A percentile compares a stretch with the other conserved stretches of the same genome.
These are phyloP conservation scores for Trebouxia gelatinosa DNA, from an alignment of 163 green algal genomes.

Conservation along the genomic window DNA sequence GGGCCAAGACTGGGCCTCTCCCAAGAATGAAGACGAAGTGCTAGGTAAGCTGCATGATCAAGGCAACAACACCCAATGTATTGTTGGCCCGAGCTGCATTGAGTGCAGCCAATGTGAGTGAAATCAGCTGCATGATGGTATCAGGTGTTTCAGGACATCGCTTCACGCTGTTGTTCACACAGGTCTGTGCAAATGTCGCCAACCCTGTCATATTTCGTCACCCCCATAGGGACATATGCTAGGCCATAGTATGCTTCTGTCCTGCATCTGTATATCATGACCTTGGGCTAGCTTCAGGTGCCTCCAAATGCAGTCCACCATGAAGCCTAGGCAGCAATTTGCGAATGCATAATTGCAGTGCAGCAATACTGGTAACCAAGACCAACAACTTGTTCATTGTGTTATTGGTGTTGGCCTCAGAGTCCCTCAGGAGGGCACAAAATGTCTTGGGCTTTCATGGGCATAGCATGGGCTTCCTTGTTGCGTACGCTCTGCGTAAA, in stretches of 20 bases:
- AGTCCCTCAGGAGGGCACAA: no score
- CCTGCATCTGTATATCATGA: no score
- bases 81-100: background rate
- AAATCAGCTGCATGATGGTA: background rate
- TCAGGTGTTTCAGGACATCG: background rate
- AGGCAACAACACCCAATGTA: background rate
- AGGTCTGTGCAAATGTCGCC: background rate
- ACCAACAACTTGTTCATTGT: no score
- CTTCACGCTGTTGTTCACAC: background rate
- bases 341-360: no score
- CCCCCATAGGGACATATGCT: background rate
- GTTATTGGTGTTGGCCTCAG: no score
- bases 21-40: constrained; percentile 68
- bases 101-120: background rate
- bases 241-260: no score
- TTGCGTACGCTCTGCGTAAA: background rate
- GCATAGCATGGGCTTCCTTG: background rate
- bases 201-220: background rate
- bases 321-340: no score
- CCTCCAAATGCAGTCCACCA: no score
- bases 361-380: no score
- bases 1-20: constrained; percentile 50
- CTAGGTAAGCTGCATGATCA: constrained; percentile 25
- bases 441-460: no score
- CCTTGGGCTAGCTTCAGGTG: no score